Evolutionary conservation across 2,329 filamentous ascomycete species (phyloP).

Genomic region (Neonectria magnoliae): DNA sequence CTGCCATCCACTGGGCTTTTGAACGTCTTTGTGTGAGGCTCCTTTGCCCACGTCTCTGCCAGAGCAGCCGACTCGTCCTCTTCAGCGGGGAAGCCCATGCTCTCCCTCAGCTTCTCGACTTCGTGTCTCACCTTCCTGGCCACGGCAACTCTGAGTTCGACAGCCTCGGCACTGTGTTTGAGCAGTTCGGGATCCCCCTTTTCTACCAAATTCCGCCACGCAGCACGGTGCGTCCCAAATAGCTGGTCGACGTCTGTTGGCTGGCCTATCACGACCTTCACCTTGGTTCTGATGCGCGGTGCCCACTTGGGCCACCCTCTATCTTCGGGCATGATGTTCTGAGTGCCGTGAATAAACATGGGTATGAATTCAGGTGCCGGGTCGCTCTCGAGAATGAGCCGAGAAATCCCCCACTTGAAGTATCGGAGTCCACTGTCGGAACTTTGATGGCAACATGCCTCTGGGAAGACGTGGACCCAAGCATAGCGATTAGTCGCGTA

Average conservation of each 20-base stretch:
- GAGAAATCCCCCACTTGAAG: constrained; percentile 97
- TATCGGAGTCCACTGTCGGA: constrained; percentile 84
- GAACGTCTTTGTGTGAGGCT: constrained; percentile 59
- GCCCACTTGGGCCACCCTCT: constrained; percentile 82
- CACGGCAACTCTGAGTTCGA: constrained; percentile 77
- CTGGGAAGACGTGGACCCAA: constrained; percentile 97
- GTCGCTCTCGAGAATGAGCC: constrained; percentile 89
- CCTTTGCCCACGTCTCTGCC: constrained; percentile 81
- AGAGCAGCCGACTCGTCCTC: constrained; percentile 81
- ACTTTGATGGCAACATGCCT: constrained; percentile 93
- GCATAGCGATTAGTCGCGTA: constrained; percentile 75
- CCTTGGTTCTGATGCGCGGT: constrained; percentile 76
- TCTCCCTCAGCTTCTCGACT: constrained; percentile 79
- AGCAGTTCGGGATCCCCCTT: constrained; percentile 58
- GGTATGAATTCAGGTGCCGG: constrained; percentile 89
- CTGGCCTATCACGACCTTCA: constrained; percentile 83
- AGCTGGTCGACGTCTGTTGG: constrained; percentile 75
- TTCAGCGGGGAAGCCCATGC: constrained; percentile 76
- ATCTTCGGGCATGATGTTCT: constrained; percentile 87
- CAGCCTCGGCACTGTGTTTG: constrained; percentile 68
- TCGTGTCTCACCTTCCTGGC: constrained; percentile 81
- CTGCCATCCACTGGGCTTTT: constrained; percentile 66
- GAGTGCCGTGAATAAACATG: constrained; percentile 93
- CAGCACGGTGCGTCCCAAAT: constrained; percentile 79
- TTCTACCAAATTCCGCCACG: constrained; percentile 75